Evolutionary conservation across 768 basidiomycete species (phyloP).

Genomic region (Lanmaoa pseudosensibilis): DNA sequence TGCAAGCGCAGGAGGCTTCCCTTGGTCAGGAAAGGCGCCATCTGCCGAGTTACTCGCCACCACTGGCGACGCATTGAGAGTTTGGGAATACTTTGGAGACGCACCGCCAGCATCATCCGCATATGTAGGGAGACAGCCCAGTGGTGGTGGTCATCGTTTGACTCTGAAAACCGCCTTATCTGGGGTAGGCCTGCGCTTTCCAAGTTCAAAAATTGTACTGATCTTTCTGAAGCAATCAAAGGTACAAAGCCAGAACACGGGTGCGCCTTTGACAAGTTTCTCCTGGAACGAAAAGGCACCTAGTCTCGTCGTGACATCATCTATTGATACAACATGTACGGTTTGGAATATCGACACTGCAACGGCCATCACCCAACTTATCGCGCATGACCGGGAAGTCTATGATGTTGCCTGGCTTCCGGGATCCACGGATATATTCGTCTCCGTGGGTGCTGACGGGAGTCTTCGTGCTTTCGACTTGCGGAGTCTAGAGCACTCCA

Average conservation of each 20-base stretch:
- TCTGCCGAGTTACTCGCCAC: constrained; percentile 86
- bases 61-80: constrained; percentile 87
- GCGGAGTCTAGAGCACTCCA: constrained; percentile 94
- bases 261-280: constrained; percentile 93
- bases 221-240: constrained; percentile 70
- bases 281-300: constrained; percentile 97
- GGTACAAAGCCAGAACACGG: constrained; percentile 77
- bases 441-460: constrained; percentile 97
- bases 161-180: constrained; percentile 76
- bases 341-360: constrained; percentile 98
- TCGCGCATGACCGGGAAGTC: constrained; percentile 94
- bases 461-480: constrained; percentile 95
- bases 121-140: constrained; percentile 70
- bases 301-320: constrained; percentile 91
- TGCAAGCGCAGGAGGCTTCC: constrained; percentile 55
- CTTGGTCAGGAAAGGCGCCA: constrained; percentile 68
- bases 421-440: constrained; percentile 93
- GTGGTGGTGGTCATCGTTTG: constrained; percentile 59
- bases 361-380: constrained; percentile 93
- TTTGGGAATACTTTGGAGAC: constrained; percentile 87
- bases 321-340: constrained; percentile 98
- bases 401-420: constrained; percentile 99
- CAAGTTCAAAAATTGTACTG: constrained; percentile 8
- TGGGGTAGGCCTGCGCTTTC: constrained; percentile 55
- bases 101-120: constrained; percentile 52